phyloP scores from a whole-genome alignment of 2,329 filamentous ascomycete species.

The Xylariaceae sp. region DNA sequence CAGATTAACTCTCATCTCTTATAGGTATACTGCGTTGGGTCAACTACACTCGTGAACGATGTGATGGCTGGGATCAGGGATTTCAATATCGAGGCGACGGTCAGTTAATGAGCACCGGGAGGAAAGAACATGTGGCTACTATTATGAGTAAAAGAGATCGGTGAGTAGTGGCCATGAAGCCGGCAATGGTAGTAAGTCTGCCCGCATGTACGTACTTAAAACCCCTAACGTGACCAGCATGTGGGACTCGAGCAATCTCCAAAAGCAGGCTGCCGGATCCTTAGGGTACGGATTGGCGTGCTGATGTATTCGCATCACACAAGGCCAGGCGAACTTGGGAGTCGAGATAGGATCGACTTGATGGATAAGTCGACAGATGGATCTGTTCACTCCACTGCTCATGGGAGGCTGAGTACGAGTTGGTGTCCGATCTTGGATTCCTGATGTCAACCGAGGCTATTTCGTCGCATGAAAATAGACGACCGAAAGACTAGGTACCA shows the following conservation, averaged over 20 bases:
- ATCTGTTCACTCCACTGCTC: constrained; percentile 5
- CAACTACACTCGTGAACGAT: neutral
- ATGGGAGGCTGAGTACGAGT: constrained; percentile 11
- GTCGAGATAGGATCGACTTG: neutral
- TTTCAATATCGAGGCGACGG: constrained; percentile 3
- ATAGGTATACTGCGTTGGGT: neutral
- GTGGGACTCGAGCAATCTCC: constrained; percentile 1
- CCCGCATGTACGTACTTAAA: constrained; percentile 12
- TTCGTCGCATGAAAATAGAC: constrained; percentile 8
- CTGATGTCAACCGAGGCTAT: neutral
- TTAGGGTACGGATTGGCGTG: too few relatives aligned
- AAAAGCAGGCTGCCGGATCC: neutral
- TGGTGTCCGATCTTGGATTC: neutral
- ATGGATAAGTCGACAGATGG: neutral
- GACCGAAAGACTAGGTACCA: constrained; percentile 26
- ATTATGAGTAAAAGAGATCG: too few relatives aligned
- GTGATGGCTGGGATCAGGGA: constrained; percentile 1
- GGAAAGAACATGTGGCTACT: constrained; percentile 2
- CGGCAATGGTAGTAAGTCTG: too few relatives aligned
- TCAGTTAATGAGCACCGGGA: neutral
- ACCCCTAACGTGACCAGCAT: constrained; percentile 5
- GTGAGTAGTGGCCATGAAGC: too few relatives aligned
- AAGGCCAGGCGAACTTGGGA: too few relatives aligned
- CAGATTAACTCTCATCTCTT: neutral
- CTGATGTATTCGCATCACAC: too few relatives aligned